These are phyloP conservation scores for Parasitella parasitica DNA, from an alignment of 371 early-diverging fungal species.

Conservation along the genomic window DNA sequence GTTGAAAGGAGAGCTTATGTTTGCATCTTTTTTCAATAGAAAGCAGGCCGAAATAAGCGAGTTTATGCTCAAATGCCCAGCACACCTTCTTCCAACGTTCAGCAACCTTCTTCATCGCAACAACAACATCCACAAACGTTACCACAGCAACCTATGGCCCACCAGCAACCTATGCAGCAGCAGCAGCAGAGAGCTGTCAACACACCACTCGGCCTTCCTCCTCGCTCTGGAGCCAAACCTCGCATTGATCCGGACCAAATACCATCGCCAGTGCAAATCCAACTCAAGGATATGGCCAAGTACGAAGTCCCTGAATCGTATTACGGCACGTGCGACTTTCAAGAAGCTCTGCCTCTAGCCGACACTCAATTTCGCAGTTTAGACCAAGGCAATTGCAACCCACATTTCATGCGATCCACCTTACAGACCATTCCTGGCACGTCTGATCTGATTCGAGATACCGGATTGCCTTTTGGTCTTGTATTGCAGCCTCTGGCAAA, in stretches of 20 bases:
- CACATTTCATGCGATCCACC: conserved; percentile 90
- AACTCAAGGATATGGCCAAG: conserved; percentile 70
- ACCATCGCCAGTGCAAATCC: conserved; percentile 87
- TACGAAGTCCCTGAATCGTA: conserved; percentile 51
- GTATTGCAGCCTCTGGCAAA: conserved; percentile 92
- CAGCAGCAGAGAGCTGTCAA: neutral
- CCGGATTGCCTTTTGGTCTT: conserved; percentile 83
- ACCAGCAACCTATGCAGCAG: conserved; percentile 7
- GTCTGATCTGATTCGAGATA: conserved; percentile 72
- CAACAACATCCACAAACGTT: neutral
- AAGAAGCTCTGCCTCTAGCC: conserved; percentile 71
- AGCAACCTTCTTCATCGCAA: neutral
- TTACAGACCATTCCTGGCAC: conserved; percentile 80
- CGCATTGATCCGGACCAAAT: conserved; percentile 93
- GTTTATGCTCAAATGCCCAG: conserved; percentile 31
- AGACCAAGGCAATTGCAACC: conserved; percentile 94
- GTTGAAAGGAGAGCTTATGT: neutral
- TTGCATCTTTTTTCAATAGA: neutral
- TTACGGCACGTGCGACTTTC: conserved; percentile 72
- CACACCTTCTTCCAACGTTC: neutral
- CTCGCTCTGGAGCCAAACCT: conserved; percentile 43
- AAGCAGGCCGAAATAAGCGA: conserved; percentile 24
- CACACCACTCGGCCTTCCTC: conserved; percentile 22
- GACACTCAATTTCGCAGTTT: conserved; percentile 75
- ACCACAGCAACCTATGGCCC: conserved; percentile 8